phyloP scores from a whole-genome alignment of 768 basidiomycete genomes.

The Pilatotrama ljubarskyi region DNA sequence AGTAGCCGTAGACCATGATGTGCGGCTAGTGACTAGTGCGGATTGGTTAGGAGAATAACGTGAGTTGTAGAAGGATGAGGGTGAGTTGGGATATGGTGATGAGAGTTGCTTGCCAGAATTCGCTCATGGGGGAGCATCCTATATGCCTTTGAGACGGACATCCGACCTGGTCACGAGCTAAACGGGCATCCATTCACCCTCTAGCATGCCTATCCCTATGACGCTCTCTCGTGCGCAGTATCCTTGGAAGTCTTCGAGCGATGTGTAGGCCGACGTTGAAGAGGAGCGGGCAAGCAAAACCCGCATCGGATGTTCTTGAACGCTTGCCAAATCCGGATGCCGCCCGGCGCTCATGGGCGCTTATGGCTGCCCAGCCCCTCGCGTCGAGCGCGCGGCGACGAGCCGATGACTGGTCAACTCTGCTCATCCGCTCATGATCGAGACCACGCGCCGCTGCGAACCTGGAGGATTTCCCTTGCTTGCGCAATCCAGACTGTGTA shows the following conservation, averaged over 20 bases:
- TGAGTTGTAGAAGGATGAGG: too few species aligned
- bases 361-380: neutral
- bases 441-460: too few species aligned
- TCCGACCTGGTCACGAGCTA: neutral
- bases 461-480: too few species aligned
- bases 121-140: neutral
- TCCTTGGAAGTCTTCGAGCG: too few species aligned
- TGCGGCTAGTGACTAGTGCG: neutral
- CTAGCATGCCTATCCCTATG: too few species aligned
- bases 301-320: conserved; percentile 4
- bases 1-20: conserved; percentile 4
- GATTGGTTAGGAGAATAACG: neutral
- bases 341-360: neutral
- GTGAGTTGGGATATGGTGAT: neutral
- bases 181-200: too few species aligned
- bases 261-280: neutral
- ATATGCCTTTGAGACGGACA: neutral
- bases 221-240: too few species aligned
- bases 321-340: neutral
- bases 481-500: too few species aligned
- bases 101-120: neutral
- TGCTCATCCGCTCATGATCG: too few species aligned
- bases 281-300: neutral
- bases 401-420: too few species aligned
- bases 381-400: too few species aligned